phyloP scores from a whole-genome alignment of 148 eudicot genomes.

The Heliamphora exappendiculata region DNA sequence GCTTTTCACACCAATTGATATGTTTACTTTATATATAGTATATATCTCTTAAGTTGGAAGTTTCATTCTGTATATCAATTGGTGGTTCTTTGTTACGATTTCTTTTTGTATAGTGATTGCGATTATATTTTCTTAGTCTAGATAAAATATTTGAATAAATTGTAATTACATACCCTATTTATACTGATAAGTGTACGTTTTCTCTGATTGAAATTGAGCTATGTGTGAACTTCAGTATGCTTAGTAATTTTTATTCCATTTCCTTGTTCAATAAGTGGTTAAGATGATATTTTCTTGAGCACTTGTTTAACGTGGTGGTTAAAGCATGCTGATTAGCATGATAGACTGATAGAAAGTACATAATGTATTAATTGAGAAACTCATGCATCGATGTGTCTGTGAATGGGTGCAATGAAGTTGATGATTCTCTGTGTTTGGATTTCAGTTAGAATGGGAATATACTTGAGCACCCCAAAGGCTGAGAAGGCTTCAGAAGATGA shows the following conservation, averaged over 20 bases:
- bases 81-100: too few relatives aligned
- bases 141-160: too few relatives aligned
- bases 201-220: background rate
- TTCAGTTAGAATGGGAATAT: slow-evolving; percentile 47
- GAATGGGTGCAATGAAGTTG: background rate
- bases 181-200: too few relatives aligned
- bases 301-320: background rate
- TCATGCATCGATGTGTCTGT: background rate
- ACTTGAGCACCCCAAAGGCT: slow-evolving; percentile 63
- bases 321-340: background rate
- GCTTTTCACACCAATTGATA: too few relatives aligned
- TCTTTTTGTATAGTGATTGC: too few relatives aligned
- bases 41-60: too few relatives aligned
- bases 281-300: background rate
- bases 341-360: background rate
- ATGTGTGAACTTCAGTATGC: background rate
- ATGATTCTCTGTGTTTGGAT: background rate
- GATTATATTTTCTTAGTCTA: too few relatives aligned
- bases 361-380: too few relatives aligned
- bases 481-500: slow-evolving; percentile 68
- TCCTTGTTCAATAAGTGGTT: background rate
- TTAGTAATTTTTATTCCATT: background rate
- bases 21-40: too few relatives aligned
- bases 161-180: too few relatives aligned
- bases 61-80: too few relatives aligned